A percentile compares a stretch with the other conserved stretches of the same genome.
phyloP scores from a whole-genome alignment of 2,329 filamentous ascomycete genomes.

The Paracoccidioides lutzii region DNA sequence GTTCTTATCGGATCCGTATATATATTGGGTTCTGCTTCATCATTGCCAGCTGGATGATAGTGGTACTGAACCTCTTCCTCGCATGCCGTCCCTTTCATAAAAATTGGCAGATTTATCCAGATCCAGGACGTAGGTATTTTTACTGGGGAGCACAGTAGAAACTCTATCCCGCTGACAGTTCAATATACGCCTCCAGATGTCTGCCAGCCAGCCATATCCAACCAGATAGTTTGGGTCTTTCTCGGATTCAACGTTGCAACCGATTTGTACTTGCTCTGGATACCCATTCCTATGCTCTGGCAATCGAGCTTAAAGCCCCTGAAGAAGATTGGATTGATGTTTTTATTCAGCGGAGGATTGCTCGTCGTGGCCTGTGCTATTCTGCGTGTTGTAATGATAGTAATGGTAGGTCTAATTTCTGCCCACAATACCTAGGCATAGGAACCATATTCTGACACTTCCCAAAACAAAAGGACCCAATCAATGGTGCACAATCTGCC shows the following conservation, averaged over 20 bases:
- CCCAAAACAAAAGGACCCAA: slow-evolving; percentile 23
- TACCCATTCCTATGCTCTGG: slow-evolving; percentile 34
- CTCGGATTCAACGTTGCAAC: slow-evolving; percentile 43
- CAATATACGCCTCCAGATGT: slow-evolving; percentile 14
- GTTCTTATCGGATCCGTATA: slow-evolving; percentile 32
- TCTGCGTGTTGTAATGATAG: slow-evolving; percentile 41
- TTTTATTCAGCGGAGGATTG: slow-evolving; percentile 44
- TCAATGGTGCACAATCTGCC: slow-evolving; percentile 11
- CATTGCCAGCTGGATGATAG: slow-evolving; percentile 36
- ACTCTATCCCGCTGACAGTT: slow-evolving; percentile 4
- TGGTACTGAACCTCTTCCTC: slow-evolving; percentile 37
- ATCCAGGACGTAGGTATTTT: slow-evolving; percentile 39
- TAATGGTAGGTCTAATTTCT: slow-evolving; percentile 21
- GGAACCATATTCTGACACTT: background rate
- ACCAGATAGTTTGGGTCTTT: slow-evolving; percentile 45
- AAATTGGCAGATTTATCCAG: slow-evolving; percentile 47
- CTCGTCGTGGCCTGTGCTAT: slow-evolving; percentile 45
- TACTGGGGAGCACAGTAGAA: slow-evolving; percentile 6
- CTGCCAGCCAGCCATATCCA: slow-evolving; percentile 37
- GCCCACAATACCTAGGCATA: background rate
- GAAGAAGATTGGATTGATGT: slow-evolving; percentile 41
- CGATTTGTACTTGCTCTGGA: background rate
- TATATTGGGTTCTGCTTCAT: slow-evolving; percentile 41
- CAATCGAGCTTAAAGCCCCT: slow-evolving; percentile 35
- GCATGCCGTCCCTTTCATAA: slow-evolving; percentile 40